A percentile compares a stretch with the other conserved stretches of the same genome.
phyloP scores from a whole-genome alignment of 2,329 filamentous ascomycete genomes.

The Botrytis hyacinthi region DNA sequence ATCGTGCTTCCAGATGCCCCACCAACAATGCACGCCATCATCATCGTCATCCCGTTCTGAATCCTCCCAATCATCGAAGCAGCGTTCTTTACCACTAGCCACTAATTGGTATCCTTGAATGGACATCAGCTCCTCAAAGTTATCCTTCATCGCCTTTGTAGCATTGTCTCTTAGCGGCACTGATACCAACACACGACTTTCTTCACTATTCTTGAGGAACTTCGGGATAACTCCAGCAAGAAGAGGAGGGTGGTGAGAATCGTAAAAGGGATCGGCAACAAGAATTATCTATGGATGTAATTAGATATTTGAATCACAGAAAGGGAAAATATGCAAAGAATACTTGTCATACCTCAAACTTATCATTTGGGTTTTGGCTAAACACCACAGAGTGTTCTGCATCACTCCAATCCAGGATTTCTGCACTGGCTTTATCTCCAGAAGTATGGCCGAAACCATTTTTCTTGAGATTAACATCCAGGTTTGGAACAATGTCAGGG shows the following conservation, averaged over 20 bases:
- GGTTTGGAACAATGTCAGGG: conserved; percentile 77
- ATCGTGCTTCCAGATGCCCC: conserved; percentile 20
- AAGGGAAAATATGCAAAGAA: conserved; percentile 17
- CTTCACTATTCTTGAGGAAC: conserved; percentile 57
- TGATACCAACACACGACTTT: conserved; percentile 71
- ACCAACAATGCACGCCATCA: conserved; percentile 23
- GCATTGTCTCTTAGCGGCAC: conserved; percentile 74
- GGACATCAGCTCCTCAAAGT: conserved; percentile 14
- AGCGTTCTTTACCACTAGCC: conserved; percentile 8
- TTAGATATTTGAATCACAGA: neutral
- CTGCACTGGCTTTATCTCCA: conserved; percentile 59
- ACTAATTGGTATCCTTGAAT: conserved; percentile 1
- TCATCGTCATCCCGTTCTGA: neutral
- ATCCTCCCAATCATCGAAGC: conserved; percentile 20
- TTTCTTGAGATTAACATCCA: conserved; percentile 72
- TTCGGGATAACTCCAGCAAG: conserved; percentile 67
- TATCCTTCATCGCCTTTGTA: conserved; percentile 40
- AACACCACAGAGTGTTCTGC: conserved; percentile 41
- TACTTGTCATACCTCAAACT: conserved; percentile 40
- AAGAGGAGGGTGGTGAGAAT: conserved; percentile 73
- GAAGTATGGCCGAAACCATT: conserved; percentile 50
- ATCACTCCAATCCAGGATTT: conserved; percentile 56
- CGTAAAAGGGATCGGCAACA: conserved; percentile 84
- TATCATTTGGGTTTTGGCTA: conserved; percentile 44
- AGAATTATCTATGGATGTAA: conserved; percentile 61